Conservation (phyloP, 129 eudicot species). For the Dittrichia graveolens region DNA sequence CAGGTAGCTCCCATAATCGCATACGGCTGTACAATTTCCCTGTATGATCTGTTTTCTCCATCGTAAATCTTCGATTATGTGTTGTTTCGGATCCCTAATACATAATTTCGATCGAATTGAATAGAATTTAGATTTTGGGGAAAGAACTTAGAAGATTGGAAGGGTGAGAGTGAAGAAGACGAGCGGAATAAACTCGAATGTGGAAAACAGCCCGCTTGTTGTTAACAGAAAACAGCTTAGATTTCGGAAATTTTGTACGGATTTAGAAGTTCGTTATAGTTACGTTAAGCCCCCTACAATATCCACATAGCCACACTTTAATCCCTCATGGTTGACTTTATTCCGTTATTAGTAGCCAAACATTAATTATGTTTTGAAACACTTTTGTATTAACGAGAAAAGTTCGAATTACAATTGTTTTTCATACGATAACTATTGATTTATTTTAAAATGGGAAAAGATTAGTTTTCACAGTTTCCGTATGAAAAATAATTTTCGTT, state of each 20-base stretch:
- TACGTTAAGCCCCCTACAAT: neutral
- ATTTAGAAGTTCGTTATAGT: slow-evolving; percentile 24
- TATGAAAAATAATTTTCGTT: neutral
- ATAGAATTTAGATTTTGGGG: neutral
- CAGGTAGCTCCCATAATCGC: slow-evolving; percentile 90
- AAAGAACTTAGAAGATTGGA: neutral
- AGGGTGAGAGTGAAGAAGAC: slow-evolving; percentile 16
- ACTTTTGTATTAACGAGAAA: too few species aligned
- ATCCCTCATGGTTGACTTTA: too few species aligned
- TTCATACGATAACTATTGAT: too few species aligned
- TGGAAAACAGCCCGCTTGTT: slow-evolving; percentile 25
- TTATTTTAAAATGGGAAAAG: too few species aligned
- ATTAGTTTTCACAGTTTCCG: too few species aligned
- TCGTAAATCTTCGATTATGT: slow-evolving; percentile 29
- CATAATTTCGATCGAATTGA: neutral
- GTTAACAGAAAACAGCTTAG: slow-evolving; percentile 29
- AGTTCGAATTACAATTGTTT: too few species aligned
- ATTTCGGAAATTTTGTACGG: slow-evolving; percentile 26
- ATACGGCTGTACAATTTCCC: slow-evolving; percentile 63
- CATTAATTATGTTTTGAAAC: too few species aligned
- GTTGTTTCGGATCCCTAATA: neutral
- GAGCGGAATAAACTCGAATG: slow-evolving; percentile 15
- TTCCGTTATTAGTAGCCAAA: too few species aligned
- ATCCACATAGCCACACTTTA: neutral
- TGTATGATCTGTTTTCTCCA: slow-evolving; percentile 61